Conservation (phyloP, 495 filamentous ascomycete genomes). For the Trichodelitschia bisporula region DNA sequence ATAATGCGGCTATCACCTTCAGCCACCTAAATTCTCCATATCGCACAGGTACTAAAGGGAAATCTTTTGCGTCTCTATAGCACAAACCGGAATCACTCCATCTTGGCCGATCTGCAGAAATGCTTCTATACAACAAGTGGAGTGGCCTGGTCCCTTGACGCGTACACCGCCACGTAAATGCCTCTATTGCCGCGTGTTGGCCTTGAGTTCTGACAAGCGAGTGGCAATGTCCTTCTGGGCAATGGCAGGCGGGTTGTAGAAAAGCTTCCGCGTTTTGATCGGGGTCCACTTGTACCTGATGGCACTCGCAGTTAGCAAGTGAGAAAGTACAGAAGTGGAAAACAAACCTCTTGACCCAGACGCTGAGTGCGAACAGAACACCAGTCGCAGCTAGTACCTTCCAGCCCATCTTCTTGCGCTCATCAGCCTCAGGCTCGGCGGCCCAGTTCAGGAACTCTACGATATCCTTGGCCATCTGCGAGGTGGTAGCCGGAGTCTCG, state of each 20-base stretch:
- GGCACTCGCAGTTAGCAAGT: constrained; percentile 3
- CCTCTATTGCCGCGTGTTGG: no score
- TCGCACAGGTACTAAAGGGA: no score
- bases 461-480: constrained; percentile 99
- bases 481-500: constrained; percentile 74
- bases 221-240: no score
- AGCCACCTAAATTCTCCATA: no score
- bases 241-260: constrained; percentile 63
- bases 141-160: no score
- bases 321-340: background rate
- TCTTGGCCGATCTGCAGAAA: no score
- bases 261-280: constrained; percentile 83
- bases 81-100: no score
- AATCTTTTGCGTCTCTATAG: no score
- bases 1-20: no score
- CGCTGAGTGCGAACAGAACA: constrained; percentile 58
- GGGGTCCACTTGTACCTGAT: constrained; percentile 80
- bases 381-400: constrained; percentile 63
- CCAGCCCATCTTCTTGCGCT: constrained; percentile 97
- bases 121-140: no score
- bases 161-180: no score
- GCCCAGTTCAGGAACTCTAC: constrained; percentile 97
- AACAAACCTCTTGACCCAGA: constrained; percentile 75
- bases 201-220: no score
- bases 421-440: constrained; percentile 96